A percentile compares a stretch with the other conserved stretches of the same genome.
Evolutionary conservation across 805 yeast genomes (phyloP).

Genomic region (Ogataea nakhonphanomensis): DNA sequence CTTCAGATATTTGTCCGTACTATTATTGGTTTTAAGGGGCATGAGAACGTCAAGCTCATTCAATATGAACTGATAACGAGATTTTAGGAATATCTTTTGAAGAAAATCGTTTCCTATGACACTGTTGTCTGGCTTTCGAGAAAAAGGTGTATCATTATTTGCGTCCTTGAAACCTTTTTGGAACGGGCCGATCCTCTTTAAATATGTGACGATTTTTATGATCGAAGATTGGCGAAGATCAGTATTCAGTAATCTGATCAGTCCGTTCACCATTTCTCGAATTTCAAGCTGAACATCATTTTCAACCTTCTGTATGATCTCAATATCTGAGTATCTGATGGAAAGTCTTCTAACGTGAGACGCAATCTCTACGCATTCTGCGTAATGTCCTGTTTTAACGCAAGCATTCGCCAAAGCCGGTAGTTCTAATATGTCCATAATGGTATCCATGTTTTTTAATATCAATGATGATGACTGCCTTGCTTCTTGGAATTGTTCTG

Average conservation of each 20-base stretch:
- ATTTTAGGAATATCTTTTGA: constrained; percentile 59
- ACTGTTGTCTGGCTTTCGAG: neutral
- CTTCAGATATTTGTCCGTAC: constrained; percentile 62
- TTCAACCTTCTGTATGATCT: constrained; percentile 49
- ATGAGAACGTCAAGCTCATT: constrained; percentile 54
- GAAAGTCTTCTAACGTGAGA: constrained; percentile 66
- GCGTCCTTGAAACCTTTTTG: constrained; percentile 10
- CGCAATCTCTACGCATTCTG: constrained; percentile 84
- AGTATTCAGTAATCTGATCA: constrained; percentile 67
- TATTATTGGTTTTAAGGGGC: constrained; percentile 52
- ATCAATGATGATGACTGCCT: constrained; percentile 35
- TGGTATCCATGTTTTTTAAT: constrained; percentile 60
- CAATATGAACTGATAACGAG: constrained; percentile 65
- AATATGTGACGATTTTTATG: constrained; percentile 72
- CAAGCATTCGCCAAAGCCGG: constrained; percentile 85
- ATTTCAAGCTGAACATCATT: constrained; percentile 53
- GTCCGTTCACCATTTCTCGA: constrained; percentile 58
- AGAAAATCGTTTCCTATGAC: constrained; percentile 31
- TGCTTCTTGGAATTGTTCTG: constrained; percentile 10
- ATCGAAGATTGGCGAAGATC: constrained; percentile 76
- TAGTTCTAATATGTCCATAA: constrained; percentile 75
- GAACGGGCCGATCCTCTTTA: constrained; percentile 63
- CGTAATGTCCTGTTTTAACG: constrained; percentile 79
- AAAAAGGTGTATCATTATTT: constrained; percentile 8
- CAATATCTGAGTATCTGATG: constrained; percentile 62